Evolutionary conservation across 768 basidiomycete species (phyloP), one percentile per base, ranked within the genome.

Genomic region (Boletus reticulatus): DNA sequence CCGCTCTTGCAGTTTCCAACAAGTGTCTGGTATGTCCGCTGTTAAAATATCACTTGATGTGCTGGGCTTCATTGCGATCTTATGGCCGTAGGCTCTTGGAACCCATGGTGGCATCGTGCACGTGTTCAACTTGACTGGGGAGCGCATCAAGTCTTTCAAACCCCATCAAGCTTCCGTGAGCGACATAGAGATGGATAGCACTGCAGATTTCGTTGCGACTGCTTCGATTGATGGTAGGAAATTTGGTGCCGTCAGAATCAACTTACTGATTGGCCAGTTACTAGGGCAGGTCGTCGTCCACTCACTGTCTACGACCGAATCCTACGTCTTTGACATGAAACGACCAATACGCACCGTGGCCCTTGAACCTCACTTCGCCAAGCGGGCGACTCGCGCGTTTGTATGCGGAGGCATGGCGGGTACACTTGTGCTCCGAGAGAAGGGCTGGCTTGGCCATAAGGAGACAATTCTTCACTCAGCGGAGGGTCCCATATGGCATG

Each of bases 401-500:
- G 89, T 97, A 12, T 92, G 89, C 52, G 97, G 96, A 20, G 97
- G 97, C 10, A 80, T 96, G 80, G 88, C 92, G 0, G 96, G 97
- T 5, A 84, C 80, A 20, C 75, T 99, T 27, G 77, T 91, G n/a
- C 64, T 97, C 62, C 84, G 90, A 59, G 96, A 98, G 76, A 98
- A 97, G 67, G 92, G 94, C 7, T 98, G 97, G 95, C 73, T 98
- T 2, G 94, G 96, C 0, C 91, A 97, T 64, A 97, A 92, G 65
- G 94, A 96, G 69, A 91, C 87, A 0, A 71, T 87, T 7, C 69
- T 97, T 19, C 88, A 94, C 65, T 78, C 76, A 6, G 90, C 88
- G 5, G 97, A 98, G 73, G 97, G 96, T 12, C 92, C 97, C 0
- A 92, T 99, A 50, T 98, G 94, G 94, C 85, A 87, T 49, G 84